Percentiles rank a stretch among this genome's conserved stretches.
Evolutionary conservation across 2,329 filamentous ascomycete genomes (phyloP).

Genomic region (Plenodomus tracheiphilus): DNA sequence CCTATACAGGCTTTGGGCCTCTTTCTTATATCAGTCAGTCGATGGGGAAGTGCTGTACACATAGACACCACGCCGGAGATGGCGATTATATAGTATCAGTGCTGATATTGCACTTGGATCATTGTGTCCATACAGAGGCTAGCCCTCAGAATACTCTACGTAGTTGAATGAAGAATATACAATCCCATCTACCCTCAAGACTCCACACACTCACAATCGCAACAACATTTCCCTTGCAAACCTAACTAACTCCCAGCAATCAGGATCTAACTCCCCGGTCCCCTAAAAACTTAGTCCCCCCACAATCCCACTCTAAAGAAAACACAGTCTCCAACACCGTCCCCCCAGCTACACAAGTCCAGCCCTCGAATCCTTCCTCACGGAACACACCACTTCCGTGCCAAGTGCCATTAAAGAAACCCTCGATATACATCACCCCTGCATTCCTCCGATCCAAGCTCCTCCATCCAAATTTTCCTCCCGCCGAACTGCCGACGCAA

Average conservation of each 20-base stretch:
- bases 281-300: no score
- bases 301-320: no score
- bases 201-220: neutral
- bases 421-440: neutral
- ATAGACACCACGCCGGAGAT: slow-evolving; percentile 1
- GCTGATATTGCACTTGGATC: slow-evolving; percentile 4
- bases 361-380: neutral
- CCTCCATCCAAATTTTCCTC: neutral
- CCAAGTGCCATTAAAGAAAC: neutral
- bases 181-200: neutral
- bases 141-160: slow-evolving; percentile 5
- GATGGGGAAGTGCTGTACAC: slow-evolving; percentile 5
- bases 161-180: slow-evolving; percentile 6
- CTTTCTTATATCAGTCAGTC: slow-evolving; percentile 4
- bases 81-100: neutral
- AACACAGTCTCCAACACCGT: no score
- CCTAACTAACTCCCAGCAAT: no score
- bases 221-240: neutral
- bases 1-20: slow-evolving; percentile 32
- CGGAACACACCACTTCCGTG: neutral
- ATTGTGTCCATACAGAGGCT: slow-evolving; percentile 5
- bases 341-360: no score
- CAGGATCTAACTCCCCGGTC: no score
- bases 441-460: neutral
- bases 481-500: neutral